Conservation (phyloP, 225 moss, liverwort and hornwort species). For the Asterella californica region DNA sequence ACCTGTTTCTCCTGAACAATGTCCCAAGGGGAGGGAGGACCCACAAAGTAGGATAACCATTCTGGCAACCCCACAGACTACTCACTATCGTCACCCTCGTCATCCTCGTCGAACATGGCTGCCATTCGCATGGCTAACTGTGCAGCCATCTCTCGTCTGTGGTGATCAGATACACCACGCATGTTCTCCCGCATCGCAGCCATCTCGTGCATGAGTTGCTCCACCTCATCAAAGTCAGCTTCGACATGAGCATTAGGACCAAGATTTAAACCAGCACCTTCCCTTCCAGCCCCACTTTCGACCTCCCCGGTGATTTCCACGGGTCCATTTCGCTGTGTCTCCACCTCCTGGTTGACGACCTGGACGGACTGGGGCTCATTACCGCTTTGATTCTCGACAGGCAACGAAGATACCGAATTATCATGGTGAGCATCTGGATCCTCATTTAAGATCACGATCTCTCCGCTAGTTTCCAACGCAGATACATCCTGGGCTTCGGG, state of each 20-base stretch:
- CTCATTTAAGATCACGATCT: not conserved
- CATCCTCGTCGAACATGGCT: conserved; percentile 78
- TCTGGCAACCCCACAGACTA: not conserved
- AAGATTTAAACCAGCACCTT: not conserved
- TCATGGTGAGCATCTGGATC: not conserved
- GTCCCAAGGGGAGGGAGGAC: not conserved
- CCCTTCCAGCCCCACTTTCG: conserved; percentile 2
- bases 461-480: not conserved
- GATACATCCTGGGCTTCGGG: conserved; percentile 14
- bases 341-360: not conserved
- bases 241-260: conserved; percentile 25
- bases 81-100: conserved; percentile 26
- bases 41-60: not conserved
- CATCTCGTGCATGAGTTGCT: conserved; percentile 92
- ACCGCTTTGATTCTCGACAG: not conserved
- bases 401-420: not conserved
- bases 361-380: not conserved
- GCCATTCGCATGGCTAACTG: conserved; percentile 93
- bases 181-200: conserved; percentile 80
- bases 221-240: conserved; percentile 60
- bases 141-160: conserved; percentile 85
- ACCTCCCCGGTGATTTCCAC: conserved; percentile 44
- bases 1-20: not conserved
- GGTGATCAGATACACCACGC: conserved; percentile 78
- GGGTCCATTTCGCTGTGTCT: conserved; percentile 6